These are phyloP conservation scores for Lepiota venenata DNA, from an alignment of 768 basidiomycete genomes.

Conservation along the genomic window DNA sequence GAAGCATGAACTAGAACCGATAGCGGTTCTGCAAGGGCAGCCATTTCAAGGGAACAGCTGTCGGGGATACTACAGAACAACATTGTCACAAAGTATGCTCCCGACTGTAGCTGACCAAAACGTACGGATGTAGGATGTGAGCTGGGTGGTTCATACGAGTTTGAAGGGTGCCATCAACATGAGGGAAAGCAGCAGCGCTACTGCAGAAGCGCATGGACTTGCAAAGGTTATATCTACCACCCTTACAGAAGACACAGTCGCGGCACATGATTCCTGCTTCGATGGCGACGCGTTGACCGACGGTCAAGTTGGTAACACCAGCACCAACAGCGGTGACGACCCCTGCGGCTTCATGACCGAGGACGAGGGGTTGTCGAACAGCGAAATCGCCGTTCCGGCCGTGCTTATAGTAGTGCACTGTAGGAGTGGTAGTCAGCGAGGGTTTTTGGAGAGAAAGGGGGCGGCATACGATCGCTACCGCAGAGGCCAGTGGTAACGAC, in stretches of 20 bases:
- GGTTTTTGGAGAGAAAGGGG: not conserved
- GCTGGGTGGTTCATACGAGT: slow-evolving; percentile 87
- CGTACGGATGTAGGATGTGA: slow-evolving; percentile 83
- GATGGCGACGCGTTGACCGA: slow-evolving; percentile 89
- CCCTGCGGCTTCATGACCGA: slow-evolving; percentile 94
- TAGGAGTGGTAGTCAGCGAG: slow-evolving; percentile 1
- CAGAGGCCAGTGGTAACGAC: slow-evolving; percentile 87
- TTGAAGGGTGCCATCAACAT: slow-evolving; percentile 90
- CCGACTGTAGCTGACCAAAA: slow-evolving; percentile 17
- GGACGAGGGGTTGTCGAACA: slow-evolving; percentile 79
- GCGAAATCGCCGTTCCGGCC: slow-evolving; percentile 93
- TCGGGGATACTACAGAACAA: slow-evolving; percentile 61
- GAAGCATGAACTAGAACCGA: slow-evolving; percentile 78
- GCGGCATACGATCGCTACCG: slow-evolving; percentile 70
- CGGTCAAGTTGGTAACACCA: slow-evolving; percentile 55
- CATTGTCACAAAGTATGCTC: slow-evolving; percentile 7
- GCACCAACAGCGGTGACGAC: slow-evolving; percentile 80
- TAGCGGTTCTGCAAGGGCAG: slow-evolving; percentile 90
- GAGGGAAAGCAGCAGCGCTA: slow-evolving; percentile 89
- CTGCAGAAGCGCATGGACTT: slow-evolving; percentile 85
- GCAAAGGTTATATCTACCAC: slow-evolving; percentile 93
- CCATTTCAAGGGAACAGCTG: slow-evolving; percentile 70
- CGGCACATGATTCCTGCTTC: slow-evolving; percentile 92
- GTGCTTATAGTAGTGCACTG: slow-evolving; percentile 89
- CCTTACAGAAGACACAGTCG: slow-evolving; percentile 62